A percentile compares a stretch with the other conserved stretches of the same genome.
phyloP scores from a whole-genome alignment of 441 rosid species.

The Pelargonium citronellum region DNA sequence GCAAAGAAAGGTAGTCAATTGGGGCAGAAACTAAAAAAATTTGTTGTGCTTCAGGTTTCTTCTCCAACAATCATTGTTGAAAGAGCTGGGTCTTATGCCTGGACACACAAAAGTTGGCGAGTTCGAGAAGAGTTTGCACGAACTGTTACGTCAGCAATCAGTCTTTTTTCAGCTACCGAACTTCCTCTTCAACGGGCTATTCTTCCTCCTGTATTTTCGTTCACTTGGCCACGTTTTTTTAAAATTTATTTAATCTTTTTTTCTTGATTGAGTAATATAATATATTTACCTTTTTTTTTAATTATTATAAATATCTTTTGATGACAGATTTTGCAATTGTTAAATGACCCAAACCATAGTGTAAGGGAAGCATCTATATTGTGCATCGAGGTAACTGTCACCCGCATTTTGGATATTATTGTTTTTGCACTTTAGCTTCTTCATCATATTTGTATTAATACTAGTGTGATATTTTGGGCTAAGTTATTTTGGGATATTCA shows the following conservation, averaged over 20 bases:
- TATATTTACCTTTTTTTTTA: background rate
- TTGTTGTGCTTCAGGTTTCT: conserved; percentile 58
- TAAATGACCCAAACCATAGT: conserved; percentile 75
- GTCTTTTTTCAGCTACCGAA: conserved; percentile 90
- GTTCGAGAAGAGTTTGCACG: conserved; percentile 95
- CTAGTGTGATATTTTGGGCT: too few species aligned
- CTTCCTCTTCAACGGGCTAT: conserved; percentile 95
- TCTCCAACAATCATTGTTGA: conserved; percentile 96
- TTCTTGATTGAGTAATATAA: background rate
- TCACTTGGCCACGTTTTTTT: background rate
- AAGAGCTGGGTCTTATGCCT: conserved; percentile 95
- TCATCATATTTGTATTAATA: too few species aligned
- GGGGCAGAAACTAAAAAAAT: background rate
- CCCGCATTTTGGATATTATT: background rate
- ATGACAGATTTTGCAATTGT: conserved; percentile 82
- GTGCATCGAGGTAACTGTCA: conserved; percentile 80
- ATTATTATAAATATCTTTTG: background rate
- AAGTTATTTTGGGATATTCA: too few species aligned
- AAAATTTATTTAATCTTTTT: background rate
- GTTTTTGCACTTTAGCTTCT: background rate
- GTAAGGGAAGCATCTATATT: conserved; percentile 88
- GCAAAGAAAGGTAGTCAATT: too few species aligned
- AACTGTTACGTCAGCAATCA: conserved; percentile 87
- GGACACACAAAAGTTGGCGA: conserved; percentile 94
- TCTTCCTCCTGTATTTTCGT: conserved; percentile 72